phyloP scores from a whole-genome alignment of 192 early-diverging fungal genomes.

The Linnemannia elongata region DNA sequence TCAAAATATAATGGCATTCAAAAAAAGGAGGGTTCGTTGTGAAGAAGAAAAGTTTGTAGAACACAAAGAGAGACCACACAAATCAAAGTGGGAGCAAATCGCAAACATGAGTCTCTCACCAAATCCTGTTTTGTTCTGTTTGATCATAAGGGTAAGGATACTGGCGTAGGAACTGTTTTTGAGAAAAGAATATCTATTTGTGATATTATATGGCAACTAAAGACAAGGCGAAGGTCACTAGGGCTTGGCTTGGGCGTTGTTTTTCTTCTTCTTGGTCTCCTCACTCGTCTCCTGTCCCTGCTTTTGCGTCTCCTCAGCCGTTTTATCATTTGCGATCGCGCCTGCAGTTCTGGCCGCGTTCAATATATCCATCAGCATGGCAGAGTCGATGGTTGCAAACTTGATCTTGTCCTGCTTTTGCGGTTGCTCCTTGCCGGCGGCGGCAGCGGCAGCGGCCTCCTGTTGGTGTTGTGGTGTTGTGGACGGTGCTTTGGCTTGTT shows the following conservation, averaged over 20 bases:
- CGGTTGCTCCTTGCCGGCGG: neutral
- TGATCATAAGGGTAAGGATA: no score
- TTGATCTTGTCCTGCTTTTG: neutral
- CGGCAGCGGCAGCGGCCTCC: neutral
- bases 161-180: neutral
- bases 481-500: neutral
- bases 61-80: no score
- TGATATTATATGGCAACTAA: neutral
- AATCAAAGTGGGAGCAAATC: neutral
- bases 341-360: neutral
- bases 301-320: neutral
- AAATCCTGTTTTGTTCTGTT: neutral
- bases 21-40: neutral
- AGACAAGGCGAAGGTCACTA: neutral
- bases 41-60: neutral
- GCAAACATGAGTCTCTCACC: no score
- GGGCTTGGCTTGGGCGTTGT: neutral
- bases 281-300: constrained; percentile 2
- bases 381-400: neutral
- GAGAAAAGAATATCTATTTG: neutral
- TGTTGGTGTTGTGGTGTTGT: neutral
- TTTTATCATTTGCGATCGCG: neutral
- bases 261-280: neutral
- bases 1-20: neutral
- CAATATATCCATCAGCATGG: neutral